Evolutionary conservation across 495 filamentous ascomycete species (phyloP).

Genomic region (Xylaria cubensis): DNA sequence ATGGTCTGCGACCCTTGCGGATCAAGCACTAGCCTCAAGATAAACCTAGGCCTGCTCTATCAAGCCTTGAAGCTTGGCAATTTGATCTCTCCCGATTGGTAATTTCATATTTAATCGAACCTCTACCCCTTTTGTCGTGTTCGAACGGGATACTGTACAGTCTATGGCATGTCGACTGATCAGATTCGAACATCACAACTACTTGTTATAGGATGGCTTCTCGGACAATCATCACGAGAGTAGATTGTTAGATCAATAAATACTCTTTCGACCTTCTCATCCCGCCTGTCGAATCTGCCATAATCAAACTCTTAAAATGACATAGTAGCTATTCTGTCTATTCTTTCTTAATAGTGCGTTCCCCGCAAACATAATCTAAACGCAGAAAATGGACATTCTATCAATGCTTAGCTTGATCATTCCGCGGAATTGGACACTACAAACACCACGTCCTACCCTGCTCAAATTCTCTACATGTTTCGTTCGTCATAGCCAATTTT

Average conservation of each 20-base stretch:
- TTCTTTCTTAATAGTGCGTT: background rate
- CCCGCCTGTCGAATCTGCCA: background rate
- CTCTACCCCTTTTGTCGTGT: conserved; percentile 13
- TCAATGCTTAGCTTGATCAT: background rate
- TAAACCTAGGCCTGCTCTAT: background rate
- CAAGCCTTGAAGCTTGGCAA: conserved; percentile 15
- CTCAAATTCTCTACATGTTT: background rate
- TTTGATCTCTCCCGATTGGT: conserved; percentile 24
- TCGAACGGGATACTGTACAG: background rate
- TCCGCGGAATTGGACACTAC: background rate
- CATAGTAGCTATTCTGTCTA: background rate
- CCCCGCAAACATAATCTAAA: background rate
- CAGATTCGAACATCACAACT: background rate
- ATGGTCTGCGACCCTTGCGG: conserved; percentile 11
- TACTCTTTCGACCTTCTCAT: background rate
- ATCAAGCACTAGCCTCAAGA: conserved; percentile 16
- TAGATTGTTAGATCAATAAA: background rate
- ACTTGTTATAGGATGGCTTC: background rate
- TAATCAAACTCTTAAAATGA: background rate
- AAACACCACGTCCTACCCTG: background rate
- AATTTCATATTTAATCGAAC: conserved; percentile 8
- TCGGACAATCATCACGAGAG: background rate
- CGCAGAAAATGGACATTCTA: background rate
- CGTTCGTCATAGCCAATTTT: background rate
- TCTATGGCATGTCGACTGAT: background rate